These are phyloP conservation scores for Cercospora sp. DNA, from an alignment of 2,329 filamentous ascomycete genomes.

Conservation along the genomic window DNA sequence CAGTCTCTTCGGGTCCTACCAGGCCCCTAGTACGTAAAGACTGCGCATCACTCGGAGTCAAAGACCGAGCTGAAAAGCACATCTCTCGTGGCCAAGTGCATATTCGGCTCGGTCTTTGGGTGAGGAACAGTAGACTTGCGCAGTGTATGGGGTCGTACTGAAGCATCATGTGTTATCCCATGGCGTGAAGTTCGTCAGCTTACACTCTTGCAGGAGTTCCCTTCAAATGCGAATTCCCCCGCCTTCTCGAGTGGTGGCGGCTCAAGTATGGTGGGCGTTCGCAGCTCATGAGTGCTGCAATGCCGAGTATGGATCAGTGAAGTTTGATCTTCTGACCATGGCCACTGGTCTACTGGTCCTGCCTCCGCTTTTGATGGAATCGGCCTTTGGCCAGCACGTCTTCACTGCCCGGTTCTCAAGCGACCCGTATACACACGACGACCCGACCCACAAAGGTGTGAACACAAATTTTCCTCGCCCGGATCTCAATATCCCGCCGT, in stretches of 20 bases:
- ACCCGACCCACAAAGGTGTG: neutral
- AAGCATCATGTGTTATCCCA: neutral
- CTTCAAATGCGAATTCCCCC: conserved; percentile 22
- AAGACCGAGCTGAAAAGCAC: neutral
- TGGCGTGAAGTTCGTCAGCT: conserved; percentile 9
- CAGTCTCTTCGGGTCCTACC: neutral
- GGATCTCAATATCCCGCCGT: neutral
- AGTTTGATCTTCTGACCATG: neutral
- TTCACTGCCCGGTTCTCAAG: neutral
- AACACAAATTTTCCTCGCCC: neutral
- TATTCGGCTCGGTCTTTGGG: neutral
- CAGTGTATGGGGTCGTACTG: neutral
- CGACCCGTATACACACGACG: neutral
- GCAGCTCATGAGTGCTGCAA: neutral
- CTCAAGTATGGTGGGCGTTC: conserved; percentile 25
- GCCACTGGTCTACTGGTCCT: neutral
- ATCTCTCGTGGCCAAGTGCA: neutral
- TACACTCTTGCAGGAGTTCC: conserved; percentile 24
- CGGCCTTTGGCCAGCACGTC: neutral
- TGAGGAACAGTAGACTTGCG: neutral
- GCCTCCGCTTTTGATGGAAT: neutral
- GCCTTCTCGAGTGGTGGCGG: conserved; percentile 18
- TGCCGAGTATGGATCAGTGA: neutral
- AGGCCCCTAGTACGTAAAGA: neutral
- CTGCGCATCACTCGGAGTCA: neutral